Evolutionary conservation across 140 eudicot genomes (phyloP).

Genomic region (Cichorium intybus): DNA sequence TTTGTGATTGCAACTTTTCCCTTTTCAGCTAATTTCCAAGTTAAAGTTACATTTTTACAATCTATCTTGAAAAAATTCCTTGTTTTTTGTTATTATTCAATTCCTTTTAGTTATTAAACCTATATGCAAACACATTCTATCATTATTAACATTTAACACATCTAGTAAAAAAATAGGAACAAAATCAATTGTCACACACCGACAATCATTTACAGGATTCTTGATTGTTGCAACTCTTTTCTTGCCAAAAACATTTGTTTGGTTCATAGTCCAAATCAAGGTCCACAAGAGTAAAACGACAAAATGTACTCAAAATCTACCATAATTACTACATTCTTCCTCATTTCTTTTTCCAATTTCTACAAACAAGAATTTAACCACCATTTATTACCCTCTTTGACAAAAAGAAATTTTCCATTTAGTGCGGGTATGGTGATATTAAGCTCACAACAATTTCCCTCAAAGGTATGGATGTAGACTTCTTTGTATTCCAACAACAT

Average conservation of each 20-base stretch:
- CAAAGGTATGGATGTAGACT: not conserved
- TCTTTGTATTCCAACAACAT: slow-evolving; percentile 17
- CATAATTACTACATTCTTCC: not conserved
- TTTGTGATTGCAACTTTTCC: not conserved
- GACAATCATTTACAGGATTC: not conserved
- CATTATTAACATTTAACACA: not conserved
- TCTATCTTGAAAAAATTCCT: not conserved
- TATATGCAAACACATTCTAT: not conserved
- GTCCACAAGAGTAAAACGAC: slow-evolving; percentile 18
- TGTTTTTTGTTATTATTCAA: not conserved
- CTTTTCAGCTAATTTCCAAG: slow-evolving; percentile 1
- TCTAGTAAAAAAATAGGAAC: not conserved
- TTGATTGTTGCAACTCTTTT: not conserved
- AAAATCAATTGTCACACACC: slow-evolving; percentile 7
- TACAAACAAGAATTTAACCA: not conserved
- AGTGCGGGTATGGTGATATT: slow-evolving; percentile 6
- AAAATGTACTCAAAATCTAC: slow-evolving; percentile 9
- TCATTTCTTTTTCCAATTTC: not conserved
- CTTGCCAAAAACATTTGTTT: not conserved
- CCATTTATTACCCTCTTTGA: not conserved
- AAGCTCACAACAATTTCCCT: slow-evolving; percentile 8
- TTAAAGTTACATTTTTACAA: slow-evolving; percentile 6
- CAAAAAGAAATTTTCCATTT: not conserved
- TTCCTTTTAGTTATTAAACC: not conserved
- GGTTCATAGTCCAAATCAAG: not conserved